A percentile compares a stretch with the other conserved stretches of the same genome.
Evolutionary conservation across 1,284 basidiomycete genomes (phyloP).

Genomic region (Austropuccinia psidii): DNA sequence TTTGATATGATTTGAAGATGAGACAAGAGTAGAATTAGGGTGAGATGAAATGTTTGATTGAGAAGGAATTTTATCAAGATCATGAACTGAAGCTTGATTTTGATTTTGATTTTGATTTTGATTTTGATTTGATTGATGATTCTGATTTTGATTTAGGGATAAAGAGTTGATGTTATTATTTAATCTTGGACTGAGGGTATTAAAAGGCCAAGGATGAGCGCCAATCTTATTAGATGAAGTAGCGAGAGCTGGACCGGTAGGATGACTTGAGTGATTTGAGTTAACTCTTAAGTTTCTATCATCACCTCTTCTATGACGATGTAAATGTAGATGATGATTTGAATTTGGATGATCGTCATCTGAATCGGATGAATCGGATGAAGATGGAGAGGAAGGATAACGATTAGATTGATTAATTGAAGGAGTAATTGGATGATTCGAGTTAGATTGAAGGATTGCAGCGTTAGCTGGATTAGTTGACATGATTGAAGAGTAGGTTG

Average conservation of each 20-base stretch:
- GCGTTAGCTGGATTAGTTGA: background rate
- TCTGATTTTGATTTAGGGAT: background rate
- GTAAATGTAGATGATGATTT: background rate
- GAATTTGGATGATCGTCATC: slow-evolving; percentile 25
- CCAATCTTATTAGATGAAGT: slow-evolving; percentile 23
- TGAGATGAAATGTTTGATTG: too few relatives aligned
- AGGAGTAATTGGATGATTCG: background rate
- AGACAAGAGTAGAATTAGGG: background rate
- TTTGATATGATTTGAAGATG: too few relatives aligned
- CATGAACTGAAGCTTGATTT: background rate
- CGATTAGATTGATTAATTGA: background rate
- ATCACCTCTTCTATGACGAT: slow-evolving; percentile 17
- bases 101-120: too few relatives aligned
- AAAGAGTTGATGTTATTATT: background rate
- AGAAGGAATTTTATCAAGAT: too few relatives aligned
- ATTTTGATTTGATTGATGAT: background rate
- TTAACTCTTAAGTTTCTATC: slow-evolving; percentile 31
- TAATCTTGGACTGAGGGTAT: slow-evolving; percentile 8
- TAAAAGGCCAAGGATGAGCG: slow-evolving; percentile 36
- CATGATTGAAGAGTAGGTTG: background rate
- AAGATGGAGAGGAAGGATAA: slow-evolving; percentile 36
- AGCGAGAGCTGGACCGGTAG: slow-evolving; percentile 24
- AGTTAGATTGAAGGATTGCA: background rate
- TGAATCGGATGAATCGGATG: slow-evolving; percentile 30
- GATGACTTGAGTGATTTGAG: slow-evolving; percentile 8